Evolutionary conservation across 2,329 filamentous ascomycete genomes (phyloP), one percentile per base, ranked within the genome.

Genomic region (Niveomyces coronatus): DNA sequence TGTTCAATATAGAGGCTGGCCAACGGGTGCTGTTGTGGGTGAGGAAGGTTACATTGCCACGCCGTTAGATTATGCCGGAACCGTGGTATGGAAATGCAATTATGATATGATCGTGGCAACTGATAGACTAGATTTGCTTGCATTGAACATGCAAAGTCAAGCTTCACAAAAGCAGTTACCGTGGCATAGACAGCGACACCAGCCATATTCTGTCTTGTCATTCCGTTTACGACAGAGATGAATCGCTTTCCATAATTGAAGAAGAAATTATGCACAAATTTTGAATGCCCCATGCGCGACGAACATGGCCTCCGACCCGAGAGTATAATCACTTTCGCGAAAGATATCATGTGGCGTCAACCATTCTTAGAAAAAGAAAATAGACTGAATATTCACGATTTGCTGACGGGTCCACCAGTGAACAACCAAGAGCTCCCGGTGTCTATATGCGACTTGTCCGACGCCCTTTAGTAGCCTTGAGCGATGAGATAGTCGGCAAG

Each of bases 401-500:
- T n/a, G n/a, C n/a, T 38, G 14, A 20, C 17, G 20, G 14, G 31
- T 37, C 28, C 28, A 38, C 17, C 31, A 13, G 23, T 11, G 18
- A 23, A 17, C 30, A 11, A 24, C 22, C 22, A 24, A 24, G 11
- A 24, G 22, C 22, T 31, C 13, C 1, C 17, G 17, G 13, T 17
- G 16, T 26, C 11, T 24, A 4, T 28, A 5, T n/a, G 17, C 17
- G 10, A n/a, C n/a, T n/a, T n/a, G n/a, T n/a, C n/a, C n/a, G n/a
- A n/a, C n/a, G n/a, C 20, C 22, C 17, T 41, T 68, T 78, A 95
- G 71, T 93, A 94, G 47, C 78, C 76, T 47, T 75, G 68, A 52
- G 76, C 73, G 60, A 85, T 79, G 47, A 94, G 76, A 70, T 96
- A 95, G 63, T 94, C 85, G 53, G 76, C 86, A 46, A 98, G 74